Percentiles rank a stretch among this genome's conserved stretches.
phyloP scores from a whole-genome alignment of 768 basidiomycete species.

The Pulveroboletus sp. region DNA sequence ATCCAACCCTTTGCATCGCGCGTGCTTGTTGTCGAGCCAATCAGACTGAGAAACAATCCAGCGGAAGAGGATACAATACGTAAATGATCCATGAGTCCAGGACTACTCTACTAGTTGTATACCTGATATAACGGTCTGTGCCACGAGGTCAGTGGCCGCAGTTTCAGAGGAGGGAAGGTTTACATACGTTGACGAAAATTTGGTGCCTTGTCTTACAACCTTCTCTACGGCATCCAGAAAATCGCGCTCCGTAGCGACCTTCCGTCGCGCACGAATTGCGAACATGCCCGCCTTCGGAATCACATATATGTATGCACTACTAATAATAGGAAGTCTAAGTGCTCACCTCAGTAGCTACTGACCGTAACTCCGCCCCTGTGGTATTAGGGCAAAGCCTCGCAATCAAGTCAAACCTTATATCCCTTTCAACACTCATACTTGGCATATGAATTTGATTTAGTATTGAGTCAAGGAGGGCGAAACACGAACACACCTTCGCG shows the following conservation, averaged over 20 bases:
- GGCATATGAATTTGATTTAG: background rate
- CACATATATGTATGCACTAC: conserved; percentile 84
- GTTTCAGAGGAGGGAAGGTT: background rate
- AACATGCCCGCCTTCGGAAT: conserved; percentile 96
- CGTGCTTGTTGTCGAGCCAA: background rate
- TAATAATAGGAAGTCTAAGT: background rate
- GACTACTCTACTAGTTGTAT: conserved; percentile 63
- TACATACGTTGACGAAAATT: conserved; percentile 92
- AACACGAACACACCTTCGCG: conserved; percentile 63
- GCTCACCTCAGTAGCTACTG: conserved; percentile 90
- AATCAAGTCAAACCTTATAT: conserved; percentile 96
- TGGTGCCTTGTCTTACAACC: conserved; percentile 94
- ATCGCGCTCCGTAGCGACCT: conserved; percentile 95
- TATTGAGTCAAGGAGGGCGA: background rate
- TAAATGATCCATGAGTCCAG: conserved; percentile 6
- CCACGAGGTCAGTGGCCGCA: conserved; percentile 6
- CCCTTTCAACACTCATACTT: conserved; percentile 95
- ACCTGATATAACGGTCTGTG: conserved; percentile 84
- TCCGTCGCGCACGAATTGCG: conserved; percentile 92
- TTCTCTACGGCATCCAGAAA: conserved; percentile 98
- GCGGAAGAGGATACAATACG: conserved; percentile 15
- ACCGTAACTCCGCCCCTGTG: conserved; percentile 95
- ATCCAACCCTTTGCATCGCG: background rate
- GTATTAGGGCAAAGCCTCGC: conserved; percentile 96
- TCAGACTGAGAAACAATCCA: background rate